Evolutionary conservation across 768 basidiomycete genomes (phyloP), one percentile per base, ranked within the genome.

Genomic region (Russula emetica): DNA sequence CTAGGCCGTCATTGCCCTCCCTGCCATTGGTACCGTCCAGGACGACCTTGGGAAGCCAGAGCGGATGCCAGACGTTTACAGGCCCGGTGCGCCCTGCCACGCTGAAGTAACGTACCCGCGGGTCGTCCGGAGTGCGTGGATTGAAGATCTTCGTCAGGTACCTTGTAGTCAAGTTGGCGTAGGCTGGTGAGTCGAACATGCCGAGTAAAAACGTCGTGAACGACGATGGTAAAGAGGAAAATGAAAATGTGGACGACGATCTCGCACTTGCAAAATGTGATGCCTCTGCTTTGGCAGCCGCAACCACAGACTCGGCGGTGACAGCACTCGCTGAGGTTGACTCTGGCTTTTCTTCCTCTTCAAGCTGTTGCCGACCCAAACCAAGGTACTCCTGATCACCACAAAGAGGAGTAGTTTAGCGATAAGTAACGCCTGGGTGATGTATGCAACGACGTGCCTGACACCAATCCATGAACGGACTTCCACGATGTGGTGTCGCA

Each of bases 381-480:
- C 97, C 97, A 68, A 99, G 90, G 69, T 96, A 90, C 51, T 89
- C 90, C 88, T 93, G 69, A 6, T 64, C 55, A 30, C 58, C 45
- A 11, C 22, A 47, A 62, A 11, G 16, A 16, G 13, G 2, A 30
- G 11, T 45, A 24, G 8, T 42, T 20, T 13, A 44, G 54, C 38
- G 42, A 28, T 10, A 14, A 30, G n/a, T 42, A 30, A n/a, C 5
- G 54, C 30, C 32, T 30, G 20, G 44, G 28, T 30, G 20, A 50
- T 26, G 30, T 44, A 24, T 22, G 20, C 16, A 55, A 6, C 5
- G 13, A 81, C 88, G 71, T 70, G 91, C 92, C 55, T 85, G 81
- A 77, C 96, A 98, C 97, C 97, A 99, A 73, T 97, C 93, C 97
- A 99, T 99, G 75, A 99, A 98, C 1, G 96, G 94, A 69, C 91